phyloP scores from a whole-genome alignment of 139 green algal species.

The Chlorella sorokiniana region DNA sequence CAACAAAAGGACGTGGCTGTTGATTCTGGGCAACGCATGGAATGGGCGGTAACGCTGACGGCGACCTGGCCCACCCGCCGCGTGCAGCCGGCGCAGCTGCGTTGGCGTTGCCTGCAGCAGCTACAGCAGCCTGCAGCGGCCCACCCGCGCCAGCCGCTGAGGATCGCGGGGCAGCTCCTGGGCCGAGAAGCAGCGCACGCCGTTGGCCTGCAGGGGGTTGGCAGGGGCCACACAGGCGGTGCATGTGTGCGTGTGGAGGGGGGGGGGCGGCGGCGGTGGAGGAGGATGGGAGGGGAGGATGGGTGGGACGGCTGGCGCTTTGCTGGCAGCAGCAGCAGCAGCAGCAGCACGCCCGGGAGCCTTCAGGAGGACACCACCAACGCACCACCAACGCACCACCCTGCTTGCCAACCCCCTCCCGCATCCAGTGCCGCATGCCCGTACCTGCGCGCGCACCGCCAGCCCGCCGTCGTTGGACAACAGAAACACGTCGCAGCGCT shows the following conservation, averaged over 20 bases:
- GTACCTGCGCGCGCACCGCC: conserved; percentile 14
- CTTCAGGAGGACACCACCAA: too few species aligned
- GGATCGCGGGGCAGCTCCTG: conserved; percentile 14
- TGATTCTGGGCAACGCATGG: too few species aligned
- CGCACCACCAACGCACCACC: not conserved
- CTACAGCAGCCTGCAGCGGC: not conserved
- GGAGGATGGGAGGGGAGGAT: not conserved
- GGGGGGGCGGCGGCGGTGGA: not conserved
- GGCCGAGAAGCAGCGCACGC: conserved; percentile 25
- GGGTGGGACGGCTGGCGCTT: too few species aligned
- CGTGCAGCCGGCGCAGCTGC: too few species aligned
- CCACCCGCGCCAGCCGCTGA: conserved; percentile 19
- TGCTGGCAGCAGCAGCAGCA: too few species aligned
- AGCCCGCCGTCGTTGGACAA: conserved; percentile 44
- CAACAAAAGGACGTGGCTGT: too few species aligned
- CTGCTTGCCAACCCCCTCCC: not conserved
- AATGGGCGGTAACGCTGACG: too few species aligned
- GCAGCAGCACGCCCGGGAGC: too few species aligned
- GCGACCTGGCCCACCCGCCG: too few species aligned
- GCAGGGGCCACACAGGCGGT: too few species aligned
- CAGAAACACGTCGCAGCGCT: conserved; percentile 19
- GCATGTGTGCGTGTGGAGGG: too few species aligned
- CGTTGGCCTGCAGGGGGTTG: not conserved
- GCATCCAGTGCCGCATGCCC: conserved; percentile 3
- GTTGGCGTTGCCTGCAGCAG: too few species aligned